Evolutionary conservation across 495 filamentous ascomycete species (phyloP).

Genomic region (Viridothelium virens): DNA sequence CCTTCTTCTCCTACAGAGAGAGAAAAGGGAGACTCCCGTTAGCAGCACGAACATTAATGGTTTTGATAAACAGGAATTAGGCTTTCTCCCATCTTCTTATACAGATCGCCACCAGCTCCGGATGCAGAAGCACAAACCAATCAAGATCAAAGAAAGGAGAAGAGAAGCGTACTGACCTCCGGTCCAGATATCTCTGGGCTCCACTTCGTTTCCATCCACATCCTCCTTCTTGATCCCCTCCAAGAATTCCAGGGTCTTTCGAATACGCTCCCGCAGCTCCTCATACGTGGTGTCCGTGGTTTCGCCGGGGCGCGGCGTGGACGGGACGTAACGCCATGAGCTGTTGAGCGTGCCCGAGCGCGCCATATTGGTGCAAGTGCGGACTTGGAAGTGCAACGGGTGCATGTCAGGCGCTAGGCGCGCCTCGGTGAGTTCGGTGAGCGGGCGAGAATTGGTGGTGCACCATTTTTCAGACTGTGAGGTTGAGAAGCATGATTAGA

Average conservation of each 20-base stretch:
- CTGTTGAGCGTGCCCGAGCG: slow-evolving; percentile 9
- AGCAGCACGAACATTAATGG: not conserved
- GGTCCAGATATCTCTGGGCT: slow-evolving; percentile 30
- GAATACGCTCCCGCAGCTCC: slow-evolving; percentile 37
- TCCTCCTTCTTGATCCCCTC: slow-evolving; percentile 34
- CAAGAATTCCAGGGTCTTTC: slow-evolving; percentile 37
- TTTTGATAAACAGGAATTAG: not conserved
- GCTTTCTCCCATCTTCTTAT: slow-evolving; percentile 8
- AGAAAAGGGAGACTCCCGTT: not conserved
- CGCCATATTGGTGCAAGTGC: slow-evolving; percentile 30
- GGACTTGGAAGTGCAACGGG: slow-evolving; percentile 43
- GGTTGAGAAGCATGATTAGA: not conserved
- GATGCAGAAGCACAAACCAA: not conserved
- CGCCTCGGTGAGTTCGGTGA: not conserved
- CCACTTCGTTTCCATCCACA: slow-evolving; percentile 32
- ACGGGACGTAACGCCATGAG: slow-evolving; percentile 30
- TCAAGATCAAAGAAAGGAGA: not conserved
- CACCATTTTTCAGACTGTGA: slow-evolving; percentile 3
- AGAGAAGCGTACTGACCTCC: slow-evolving; percentile 16
- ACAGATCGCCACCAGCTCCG: not conserved
- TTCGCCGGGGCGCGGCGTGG: slow-evolving; percentile 25
- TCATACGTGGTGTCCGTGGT: slow-evolving; percentile 38
- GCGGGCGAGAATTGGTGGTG: not conserved
- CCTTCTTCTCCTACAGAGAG: not conserved
- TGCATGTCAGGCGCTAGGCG: slow-evolving; percentile 43